Evolutionary conservation across 2,329 filamentous ascomycete genomes (phyloP), one percentile per base, ranked within the genome.

Genomic region (Pseudocercospora macadamiae): DNA sequence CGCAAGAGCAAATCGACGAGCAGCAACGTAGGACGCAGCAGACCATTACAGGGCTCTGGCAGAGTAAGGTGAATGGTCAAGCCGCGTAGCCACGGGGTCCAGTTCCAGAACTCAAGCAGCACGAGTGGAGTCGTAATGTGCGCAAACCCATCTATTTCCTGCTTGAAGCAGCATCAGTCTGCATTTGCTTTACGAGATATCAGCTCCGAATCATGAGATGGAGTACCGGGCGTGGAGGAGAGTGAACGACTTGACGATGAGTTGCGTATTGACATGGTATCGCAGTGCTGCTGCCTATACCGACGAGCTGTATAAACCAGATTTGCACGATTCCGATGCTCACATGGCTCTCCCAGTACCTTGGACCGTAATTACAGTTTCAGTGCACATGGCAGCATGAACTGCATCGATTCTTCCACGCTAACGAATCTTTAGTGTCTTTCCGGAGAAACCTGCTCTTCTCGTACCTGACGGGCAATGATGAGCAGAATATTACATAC

Each of bases 1-100:
- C 83, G 4, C 82, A 85, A 64, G 80, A 82, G 66, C 84, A 86
- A 77, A 87, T 87, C 56, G 73, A 76, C 39, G 81, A 83, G 64
- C 85, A 87, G 73, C 81, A 86, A 71, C 76, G 82, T 39, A 79
- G 79, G 68, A 84, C 87, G 39, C 79, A 83, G 66, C 82, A 86
- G 68, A 83, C 82, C 57, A 80, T 83, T 59, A 78, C 80, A 63
- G 84, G 83, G 1, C 67, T 87, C 64, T 87, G 84, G 84, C 63
- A 65, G 48, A 61, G 59, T 23, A 66, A 66, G 49, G 58, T 54
- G 16, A 54, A 65, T 42, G 59, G 59, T 21, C 62, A 62, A 26
- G 52, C 56, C 21, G 54, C 54, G 18, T 61, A 55, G 45, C 25
- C 25, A 30, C 9, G 18, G 47, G n/a, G n/a, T n/a, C 25, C 16